Percentiles rank a stretch among this genome's conserved stretches.
These are phyloP conservation scores for Trichosporon ovoides DNA, from an alignment of 1,284 basidiomycete species.

Conservation along the genomic window DNA sequence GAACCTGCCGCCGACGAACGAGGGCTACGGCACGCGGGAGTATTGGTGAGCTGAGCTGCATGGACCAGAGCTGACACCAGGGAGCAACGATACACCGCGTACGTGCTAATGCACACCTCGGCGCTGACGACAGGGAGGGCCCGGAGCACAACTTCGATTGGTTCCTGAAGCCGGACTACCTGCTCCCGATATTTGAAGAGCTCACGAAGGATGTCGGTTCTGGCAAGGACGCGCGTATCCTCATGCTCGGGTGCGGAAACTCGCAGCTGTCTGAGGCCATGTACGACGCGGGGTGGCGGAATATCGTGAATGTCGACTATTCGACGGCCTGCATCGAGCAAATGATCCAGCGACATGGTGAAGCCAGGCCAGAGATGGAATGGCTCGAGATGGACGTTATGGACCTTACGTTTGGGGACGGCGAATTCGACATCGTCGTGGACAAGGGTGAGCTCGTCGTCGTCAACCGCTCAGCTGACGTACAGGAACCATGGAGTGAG, in stretches of 20 bases:
- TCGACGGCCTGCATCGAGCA: conserved; percentile 72
- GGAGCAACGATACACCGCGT: conserved; percentile 68
- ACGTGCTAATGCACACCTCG: conserved; percentile 23
- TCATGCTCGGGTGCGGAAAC: conserved; percentile 90
- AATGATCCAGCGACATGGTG: conserved; percentile 62
- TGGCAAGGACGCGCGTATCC: conserved; percentile 60
- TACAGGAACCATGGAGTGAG: conserved; percentile 71
- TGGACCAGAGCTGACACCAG: conserved; percentile 28
- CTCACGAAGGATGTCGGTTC: conserved; percentile 23
- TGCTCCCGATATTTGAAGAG: conserved; percentile 41
- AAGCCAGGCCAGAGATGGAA: conserved; percentile 63
- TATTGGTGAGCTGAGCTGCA: conserved; percentile 60
- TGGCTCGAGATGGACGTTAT: conserved; percentile 90
- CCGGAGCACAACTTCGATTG: conserved; percentile 69
- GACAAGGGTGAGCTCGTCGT: conserved; percentile 65
- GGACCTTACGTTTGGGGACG: conserved; percentile 61
- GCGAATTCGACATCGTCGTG: conserved; percentile 76
- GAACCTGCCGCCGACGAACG: conserved; percentile 60
- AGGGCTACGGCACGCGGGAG: conserved; percentile 66
- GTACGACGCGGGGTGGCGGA: conserved; percentile 82
- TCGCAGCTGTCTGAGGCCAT: conserved; percentile 62
- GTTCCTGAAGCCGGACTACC: conserved; percentile 47
- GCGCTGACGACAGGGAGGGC: conserved; percentile 49
- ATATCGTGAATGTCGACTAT: conserved; percentile 82
- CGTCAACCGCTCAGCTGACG: conserved; percentile 7